A percentile compares a stretch with the other conserved stretches of the same genome.
Conservation (phyloP, 192 early-diverging fungal species). For the Backusella australiensis region DNA sequence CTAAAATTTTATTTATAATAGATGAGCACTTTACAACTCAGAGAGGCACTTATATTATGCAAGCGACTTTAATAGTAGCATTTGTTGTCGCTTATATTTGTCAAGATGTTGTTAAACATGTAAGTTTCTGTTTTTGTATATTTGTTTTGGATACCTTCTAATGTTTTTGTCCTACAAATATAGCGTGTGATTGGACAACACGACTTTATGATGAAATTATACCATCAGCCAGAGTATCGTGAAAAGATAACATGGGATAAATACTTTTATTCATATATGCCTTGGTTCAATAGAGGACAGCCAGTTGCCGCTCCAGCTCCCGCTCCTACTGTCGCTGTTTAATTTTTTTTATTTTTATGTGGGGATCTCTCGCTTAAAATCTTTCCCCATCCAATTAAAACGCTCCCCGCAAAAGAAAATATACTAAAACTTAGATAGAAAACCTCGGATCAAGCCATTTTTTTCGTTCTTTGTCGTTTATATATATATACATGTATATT, state of each 20-base stretch:
- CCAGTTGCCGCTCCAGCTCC: background rate
- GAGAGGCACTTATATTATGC: constrained; percentile 1
- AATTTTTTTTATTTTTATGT: background rate
- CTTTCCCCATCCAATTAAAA: background rate
- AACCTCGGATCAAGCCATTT: background rate
- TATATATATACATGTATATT: background rate
- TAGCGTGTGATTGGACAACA: background rate
- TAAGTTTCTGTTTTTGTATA: background rate
- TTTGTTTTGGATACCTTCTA: background rate
- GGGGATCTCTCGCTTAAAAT: background rate
- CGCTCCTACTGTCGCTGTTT: background rate
- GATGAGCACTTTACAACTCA: background rate
- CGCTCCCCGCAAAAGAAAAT: background rate
- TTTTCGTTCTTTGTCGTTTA: background rate
- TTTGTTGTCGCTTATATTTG: background rate
- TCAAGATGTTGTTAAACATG: background rate
- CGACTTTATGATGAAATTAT: background rate
- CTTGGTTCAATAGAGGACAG: background rate
- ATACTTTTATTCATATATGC: background rate
- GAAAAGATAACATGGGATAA: background rate
- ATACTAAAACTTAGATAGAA: background rate
- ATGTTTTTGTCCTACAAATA: background rate
- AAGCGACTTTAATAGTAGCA: background rate
- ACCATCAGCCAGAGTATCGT: background rate
- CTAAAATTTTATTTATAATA: background rate